Evolutionary conservation across 2,329 filamentous ascomycete species (phyloP), one percentile per base, ranked within the genome.

Genomic region (Stromatinia cepivora): DNA sequence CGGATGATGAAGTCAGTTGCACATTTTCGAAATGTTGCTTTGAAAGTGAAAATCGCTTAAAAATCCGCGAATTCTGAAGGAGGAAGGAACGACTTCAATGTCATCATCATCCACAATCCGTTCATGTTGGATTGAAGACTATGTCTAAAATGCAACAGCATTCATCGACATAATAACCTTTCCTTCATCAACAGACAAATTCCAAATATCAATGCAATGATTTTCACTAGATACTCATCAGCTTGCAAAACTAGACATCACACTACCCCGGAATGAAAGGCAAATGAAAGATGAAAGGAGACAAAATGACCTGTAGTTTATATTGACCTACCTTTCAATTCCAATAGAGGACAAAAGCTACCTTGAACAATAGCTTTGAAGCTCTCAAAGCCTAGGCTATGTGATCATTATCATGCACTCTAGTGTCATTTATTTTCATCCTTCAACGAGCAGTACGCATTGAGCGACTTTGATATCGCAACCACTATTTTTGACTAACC

Each of bases 11-110:
- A 63, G 31, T 39, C 8, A 17, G 7, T 36, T 36, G 31, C 11
- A 25, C 17, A 7, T 1, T 4, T 11, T 0, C 2, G 0, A 25
- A 28, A 5, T 25, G 1, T 50, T 34, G 45, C 4, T 17, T 13
- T 63, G 46, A 39, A 52, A 39, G 22, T 25, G 28, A 50, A 25
- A 11, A 15, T 63, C 15, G 61, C 31, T 52, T 52, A 52, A 52
- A 5, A 36, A 8, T 10, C 15, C 50, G 4, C 61, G 34, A 28
- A 20, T 20, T 39, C 3, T 20, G 31, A 39, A 39, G 22, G 46
- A 63, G 61, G 61, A 63, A 63, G 46, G 59, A 52, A 20, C 59
- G 22, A 20, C 3, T 28, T 48, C 20, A 22, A 48, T 9, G 3
- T 5, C 20, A 36, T 9, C 20, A 13, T 42, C 13, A 50, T n/a